These are phyloP conservation scores for Suhomyces bolitotheri DNA, from an alignment of 1,139 yeast genomes.

Conservation along the genomic window DNA sequence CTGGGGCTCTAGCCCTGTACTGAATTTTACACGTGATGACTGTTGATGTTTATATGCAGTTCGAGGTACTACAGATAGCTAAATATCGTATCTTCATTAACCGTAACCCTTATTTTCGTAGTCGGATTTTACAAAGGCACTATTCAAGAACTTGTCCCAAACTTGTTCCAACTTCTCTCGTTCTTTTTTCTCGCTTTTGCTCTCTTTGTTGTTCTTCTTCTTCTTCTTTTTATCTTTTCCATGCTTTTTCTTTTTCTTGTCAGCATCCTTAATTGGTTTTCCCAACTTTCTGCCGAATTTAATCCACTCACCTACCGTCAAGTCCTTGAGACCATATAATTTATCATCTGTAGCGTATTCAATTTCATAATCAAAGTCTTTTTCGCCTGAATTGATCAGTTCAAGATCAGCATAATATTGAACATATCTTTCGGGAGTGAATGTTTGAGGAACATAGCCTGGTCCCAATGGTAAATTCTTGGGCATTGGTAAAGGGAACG, in stretches of 20 bases:
- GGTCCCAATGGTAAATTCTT: constrained; percentile 61
- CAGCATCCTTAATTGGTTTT: constrained; percentile 28
- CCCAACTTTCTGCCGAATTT: constrained; percentile 56
- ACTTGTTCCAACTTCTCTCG: constrained; percentile 27
- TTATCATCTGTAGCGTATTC: constrained; percentile 70
- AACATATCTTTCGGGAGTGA: constrained; percentile 69
- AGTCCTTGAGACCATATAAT: constrained; percentile 52
- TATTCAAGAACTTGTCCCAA: constrained; percentile 47
- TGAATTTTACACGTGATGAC: neutral
- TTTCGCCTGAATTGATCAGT: constrained; percentile 46
- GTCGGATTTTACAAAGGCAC: constrained; percentile 64
- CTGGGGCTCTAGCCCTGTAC: constrained; percentile 10
- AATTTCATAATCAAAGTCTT: constrained; percentile 56
- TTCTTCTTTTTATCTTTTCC: constrained; percentile 13
- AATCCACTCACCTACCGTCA: constrained; percentile 64
- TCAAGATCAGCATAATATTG: constrained; percentile 71
- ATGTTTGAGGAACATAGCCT: constrained; percentile 67
- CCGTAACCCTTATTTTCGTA: constrained; percentile 53
- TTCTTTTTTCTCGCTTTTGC: constrained; percentile 9
- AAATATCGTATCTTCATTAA: constrained; percentile 10
- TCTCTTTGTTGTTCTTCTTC: constrained; percentile 9
- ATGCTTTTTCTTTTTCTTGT: constrained; percentile 16
- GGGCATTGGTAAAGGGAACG: constrained; percentile 71
- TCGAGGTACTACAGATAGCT: neutral
- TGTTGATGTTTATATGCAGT: constrained; percentile 1